Percentiles rank a stretch among this genome's conserved stretches.
Evolutionary conservation across 2,329 filamentous ascomycete species (phyloP).

Genomic region (Cercospora sojina): DNA sequence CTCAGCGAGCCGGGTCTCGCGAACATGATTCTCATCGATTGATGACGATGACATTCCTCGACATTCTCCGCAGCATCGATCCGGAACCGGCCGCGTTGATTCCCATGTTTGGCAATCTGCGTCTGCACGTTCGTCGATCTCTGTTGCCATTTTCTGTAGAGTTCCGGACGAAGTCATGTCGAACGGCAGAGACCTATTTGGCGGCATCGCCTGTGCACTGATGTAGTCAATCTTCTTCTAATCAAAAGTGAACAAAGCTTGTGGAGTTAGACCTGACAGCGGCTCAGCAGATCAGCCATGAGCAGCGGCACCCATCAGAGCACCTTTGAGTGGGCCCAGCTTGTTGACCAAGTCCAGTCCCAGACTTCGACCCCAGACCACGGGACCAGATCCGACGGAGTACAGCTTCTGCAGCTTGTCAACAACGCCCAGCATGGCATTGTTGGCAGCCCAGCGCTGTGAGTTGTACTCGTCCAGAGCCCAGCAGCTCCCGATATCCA

Average conservation of each 20-base stretch:
- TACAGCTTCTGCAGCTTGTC: slow-evolving; percentile 95
- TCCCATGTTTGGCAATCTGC: neutral
- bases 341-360: slow-evolving; percentile 75
- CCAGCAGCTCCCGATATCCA: slow-evolving; percentile 78
- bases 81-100: neutral
- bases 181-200: neutral
- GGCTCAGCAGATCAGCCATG: neutral
- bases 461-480: slow-evolving; percentile 77
- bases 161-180: neutral
- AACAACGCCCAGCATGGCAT: slow-evolving; percentile 70
- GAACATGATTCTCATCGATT: neutral
- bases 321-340: slow-evolving; percentile 72
- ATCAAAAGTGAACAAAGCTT: neutral
- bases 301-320: slow-evolving; percentile 73
- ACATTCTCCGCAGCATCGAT: neutral
- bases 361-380: slow-evolving; percentile 75
- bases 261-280: no score
- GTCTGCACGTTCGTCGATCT: neutral
- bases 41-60: neutral
- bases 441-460: slow-evolving; percentile 81
- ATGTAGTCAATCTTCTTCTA: no score
- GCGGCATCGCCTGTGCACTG: no score
- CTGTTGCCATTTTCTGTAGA: neutral
- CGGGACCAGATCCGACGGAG: slow-evolving; percentile 72
- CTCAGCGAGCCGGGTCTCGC: neutral